Conservation (phyloP, 305 asterid genomes). For the Euphrasia arctica region DNA sequence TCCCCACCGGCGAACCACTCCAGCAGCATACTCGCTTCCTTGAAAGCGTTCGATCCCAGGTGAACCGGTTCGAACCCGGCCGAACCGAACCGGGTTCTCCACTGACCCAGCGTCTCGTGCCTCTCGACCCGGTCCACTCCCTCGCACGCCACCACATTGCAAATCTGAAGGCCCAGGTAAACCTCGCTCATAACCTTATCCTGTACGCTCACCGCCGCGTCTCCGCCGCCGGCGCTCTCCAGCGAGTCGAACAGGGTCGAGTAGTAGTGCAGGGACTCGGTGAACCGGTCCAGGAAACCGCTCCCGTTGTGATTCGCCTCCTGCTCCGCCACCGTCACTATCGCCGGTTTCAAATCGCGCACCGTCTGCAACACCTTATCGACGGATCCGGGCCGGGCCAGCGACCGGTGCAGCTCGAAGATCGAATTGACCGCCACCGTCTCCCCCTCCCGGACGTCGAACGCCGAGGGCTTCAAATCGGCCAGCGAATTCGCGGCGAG, state of each 20-base stretch:
- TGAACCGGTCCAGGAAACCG: slow-evolving; percentile 78
- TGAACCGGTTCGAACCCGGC: slow-evolving; percentile 70
- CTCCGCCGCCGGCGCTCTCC: slow-evolving; percentile 44
- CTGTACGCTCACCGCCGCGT: slow-evolving; percentile 46
- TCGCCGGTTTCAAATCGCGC: slow-evolving; percentile 57
- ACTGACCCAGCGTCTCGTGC: slow-evolving; percentile 77
- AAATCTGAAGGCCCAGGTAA: slow-evolving; percentile 80
- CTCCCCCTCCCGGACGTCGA: slow-evolving; percentile 66
- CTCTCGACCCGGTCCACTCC: slow-evolving; percentile 91
- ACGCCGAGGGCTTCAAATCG: slow-evolving; percentile 73
- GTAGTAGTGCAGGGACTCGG: slow-evolving; percentile 75
- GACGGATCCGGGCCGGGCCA: slow-evolving; percentile 62
- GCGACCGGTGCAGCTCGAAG: slow-evolving; percentile 70
- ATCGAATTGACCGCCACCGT: slow-evolving; percentile 79
- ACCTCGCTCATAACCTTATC: slow-evolving; percentile 90
- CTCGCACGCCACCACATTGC: slow-evolving; percentile 87
- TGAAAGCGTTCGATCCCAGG: slow-evolving; percentile 80
- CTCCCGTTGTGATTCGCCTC: slow-evolving; percentile 83
- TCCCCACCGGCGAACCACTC: slow-evolving; percentile 83
- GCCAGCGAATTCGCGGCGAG: slow-evolving; percentile 67
- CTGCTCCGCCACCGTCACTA: slow-evolving; percentile 80
- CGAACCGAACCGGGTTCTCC: slow-evolving; percentile 54
- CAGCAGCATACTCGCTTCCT: slow-evolving; percentile 78
- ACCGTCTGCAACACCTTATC: slow-evolving; percentile 59
- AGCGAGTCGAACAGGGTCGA: slow-evolving; percentile 89